Evolutionary conservation across 441 rosid species (phyloP), one percentile per base, ranked within the genome.

Genomic region (Aquilaria agallochum): DNA sequence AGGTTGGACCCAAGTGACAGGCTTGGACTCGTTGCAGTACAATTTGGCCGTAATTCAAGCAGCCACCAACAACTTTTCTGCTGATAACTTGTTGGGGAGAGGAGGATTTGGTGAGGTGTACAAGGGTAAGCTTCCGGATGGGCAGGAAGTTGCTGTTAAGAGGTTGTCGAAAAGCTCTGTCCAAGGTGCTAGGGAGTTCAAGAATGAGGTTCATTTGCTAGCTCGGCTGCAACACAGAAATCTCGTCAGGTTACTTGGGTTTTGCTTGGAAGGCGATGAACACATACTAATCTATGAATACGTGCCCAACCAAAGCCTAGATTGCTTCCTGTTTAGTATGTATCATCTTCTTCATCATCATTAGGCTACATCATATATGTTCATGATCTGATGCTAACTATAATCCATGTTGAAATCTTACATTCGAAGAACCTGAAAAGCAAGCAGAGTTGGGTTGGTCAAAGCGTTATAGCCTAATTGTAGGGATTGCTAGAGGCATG

Each of bases 101-200:
- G 81, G 81, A 9, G 80, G 77, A 44, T 76, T 76, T 58, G 72
- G 77, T 36, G 67, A 53, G 53, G 80, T 76, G 50, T 76, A 68
- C 69, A 68, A 64, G 70, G 74, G 74, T 10, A 9, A 11, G 14
- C 47, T 65, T 13, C n/a, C 45, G 9, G 59, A 65, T 65, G 74
- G 70, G 7, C 31, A 61, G 31, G 66, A 60, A 70, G 52, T 70
- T 30, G 74, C 70, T 0, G 74, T 70, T 40, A 70, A 70, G 55
- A 70, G 63, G 55, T 56, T 70, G 11, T 70, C 70, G 27, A 50
- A 31, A 60, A 55, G 50, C 4, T 70, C 74, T 14, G 52, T 31
- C 5, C 74, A 55, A 50, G 74, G 74, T 3, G 31, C 53, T n/a
- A 3, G 32, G 48, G 65, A 59, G 54, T 72, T 67, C 73, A 57